Evolutionary conservation across 192 early-diverging fungal genomes (phyloP).

Genomic region (Coemansia guatemalensis): DNA sequence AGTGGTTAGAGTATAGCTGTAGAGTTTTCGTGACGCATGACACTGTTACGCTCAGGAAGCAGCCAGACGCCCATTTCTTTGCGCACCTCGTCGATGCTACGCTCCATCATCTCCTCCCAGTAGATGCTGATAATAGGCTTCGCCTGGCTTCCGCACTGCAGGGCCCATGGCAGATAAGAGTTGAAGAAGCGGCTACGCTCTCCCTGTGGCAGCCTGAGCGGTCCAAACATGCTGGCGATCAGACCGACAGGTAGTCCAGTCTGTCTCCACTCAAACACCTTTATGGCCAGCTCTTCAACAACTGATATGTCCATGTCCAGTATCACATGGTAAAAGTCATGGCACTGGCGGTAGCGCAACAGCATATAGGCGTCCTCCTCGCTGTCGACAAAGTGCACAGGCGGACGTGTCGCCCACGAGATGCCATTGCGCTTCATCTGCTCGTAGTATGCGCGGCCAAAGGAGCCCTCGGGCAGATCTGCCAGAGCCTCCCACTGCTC

Average conservation of each 20-base stretch:
- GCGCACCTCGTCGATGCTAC: conserved; percentile 65
- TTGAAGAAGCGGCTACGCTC: conserved; percentile 66
- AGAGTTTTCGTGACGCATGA: conserved; percentile 24
- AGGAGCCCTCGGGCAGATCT: conserved; percentile 65
- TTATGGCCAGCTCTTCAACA: conserved; percentile 90
- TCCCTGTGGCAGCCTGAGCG: conserved; percentile 60
- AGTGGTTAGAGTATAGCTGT: conserved; percentile 12
- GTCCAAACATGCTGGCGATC: conserved; percentile 82
- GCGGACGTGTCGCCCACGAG: conserved; percentile 75
- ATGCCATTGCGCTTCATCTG: conserved; percentile 81
- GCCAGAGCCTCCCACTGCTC: conserved; percentile 67
- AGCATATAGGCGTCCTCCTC: conserved; percentile 93
- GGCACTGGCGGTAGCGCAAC: conserved; percentile 88
- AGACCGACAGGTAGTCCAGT: conserved; percentile 87
- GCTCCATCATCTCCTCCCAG: conserved; percentile 83
- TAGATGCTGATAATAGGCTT: conserved; percentile 84
- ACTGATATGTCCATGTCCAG: conserved; percentile 79
- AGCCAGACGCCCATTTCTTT: conserved; percentile 71
- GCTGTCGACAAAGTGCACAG: conserved; percentile 86
- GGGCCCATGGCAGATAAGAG: conserved; percentile 88
- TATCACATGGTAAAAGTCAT: conserved; percentile 92
- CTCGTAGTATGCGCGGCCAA: conserved; percentile 82
- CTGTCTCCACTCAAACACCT: conserved; percentile 93
- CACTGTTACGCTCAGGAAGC: conserved; percentile 47
- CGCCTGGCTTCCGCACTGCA: conserved; percentile 73